Conservation (phyloP, 306 rosid genomes). For the Prunus mira region DNA sequence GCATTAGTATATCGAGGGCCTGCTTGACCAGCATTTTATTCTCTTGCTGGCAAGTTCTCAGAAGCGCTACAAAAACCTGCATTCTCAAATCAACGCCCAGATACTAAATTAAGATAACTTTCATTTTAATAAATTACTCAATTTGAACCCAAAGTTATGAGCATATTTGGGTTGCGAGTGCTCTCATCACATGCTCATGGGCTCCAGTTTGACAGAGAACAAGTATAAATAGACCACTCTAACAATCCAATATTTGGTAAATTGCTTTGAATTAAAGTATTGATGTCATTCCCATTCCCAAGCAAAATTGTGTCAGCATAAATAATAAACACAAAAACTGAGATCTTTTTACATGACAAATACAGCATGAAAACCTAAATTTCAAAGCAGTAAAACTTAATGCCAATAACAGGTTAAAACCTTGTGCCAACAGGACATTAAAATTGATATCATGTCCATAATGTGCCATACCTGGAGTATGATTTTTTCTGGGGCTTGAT, state of each 20-base stretch:
- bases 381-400: not conserved
- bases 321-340: not conserved
- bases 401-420: constrained; percentile 2
- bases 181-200: not conserved
- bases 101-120: constrained; percentile 4
- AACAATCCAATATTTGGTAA: not conserved
- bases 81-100: constrained; percentile 28
- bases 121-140: not conserved
- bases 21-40: constrained; percentile 99
- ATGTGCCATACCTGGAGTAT: constrained; percentile 74
- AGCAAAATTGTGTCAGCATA: not conserved
- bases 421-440: not conserved
- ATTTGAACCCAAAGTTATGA: not conserved
- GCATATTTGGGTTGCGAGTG: not conserved
- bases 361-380: not conserved
- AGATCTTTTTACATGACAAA: not conserved
- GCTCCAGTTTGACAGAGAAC: not conserved
- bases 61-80: constrained; percentile 99
- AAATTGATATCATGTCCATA: not conserved
- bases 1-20: constrained; percentile 99
- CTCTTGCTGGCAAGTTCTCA: constrained; percentile 98
- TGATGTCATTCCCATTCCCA: not conserved
- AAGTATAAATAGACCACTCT: not conserved
- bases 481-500: constrained; percentile 99
- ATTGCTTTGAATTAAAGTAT: not conserved